Evolutionary conservation across 768 basidiomycete species (phyloP), one percentile per base, ranked within the genome.

Genomic region (Serendipita sp.): DNA sequence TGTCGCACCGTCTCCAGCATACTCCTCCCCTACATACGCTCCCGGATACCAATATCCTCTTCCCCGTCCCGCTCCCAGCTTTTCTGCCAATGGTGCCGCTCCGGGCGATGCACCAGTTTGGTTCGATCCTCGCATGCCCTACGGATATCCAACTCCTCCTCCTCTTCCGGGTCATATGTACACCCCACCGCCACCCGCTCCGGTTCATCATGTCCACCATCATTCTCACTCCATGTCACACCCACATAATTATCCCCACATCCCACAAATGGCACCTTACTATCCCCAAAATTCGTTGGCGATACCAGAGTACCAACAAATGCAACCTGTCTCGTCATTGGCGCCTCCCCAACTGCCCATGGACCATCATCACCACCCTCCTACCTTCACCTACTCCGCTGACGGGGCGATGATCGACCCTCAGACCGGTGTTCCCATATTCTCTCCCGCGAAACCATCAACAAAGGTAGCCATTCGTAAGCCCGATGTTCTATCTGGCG

Each of bases 41-140:
- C 30, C 56, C 10, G 56, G 56, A 4, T 60, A 60, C 30, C 56
- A 60, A 5, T 60, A 60, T 60, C 56, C 56, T 28, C 16, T 60
- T 8, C 56, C 56, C 11, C 56, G 36, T 34, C 56, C 56, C 10
- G 28, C 56, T 35, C n/a, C 4, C 34, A 18, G 18, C 18, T 52
- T 23, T n/a, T 34, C 48, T 8, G 18, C 48, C 48, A 23, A 23
- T 8, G 56, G 56, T 8, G 35, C 35, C 28, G 10, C 16, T 8
- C n/a, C 10, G 28, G 18, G 28, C 28, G 56, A 60, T 16, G 10
- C 28, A 60, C 34, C 56, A 34, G 34, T 60, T 8, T 60, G 56
- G 56, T 60, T 34, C 35, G 56, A 60, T 36, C 56, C 56, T 60
- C 56, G 56, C 36, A 60, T 60, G 56, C 56, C 56, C n/a, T 60